phyloP scores from a whole-genome alignment of 2,329 filamentous ascomycete genomes.

The Cladosporium austrohemisphaericum region DNA sequence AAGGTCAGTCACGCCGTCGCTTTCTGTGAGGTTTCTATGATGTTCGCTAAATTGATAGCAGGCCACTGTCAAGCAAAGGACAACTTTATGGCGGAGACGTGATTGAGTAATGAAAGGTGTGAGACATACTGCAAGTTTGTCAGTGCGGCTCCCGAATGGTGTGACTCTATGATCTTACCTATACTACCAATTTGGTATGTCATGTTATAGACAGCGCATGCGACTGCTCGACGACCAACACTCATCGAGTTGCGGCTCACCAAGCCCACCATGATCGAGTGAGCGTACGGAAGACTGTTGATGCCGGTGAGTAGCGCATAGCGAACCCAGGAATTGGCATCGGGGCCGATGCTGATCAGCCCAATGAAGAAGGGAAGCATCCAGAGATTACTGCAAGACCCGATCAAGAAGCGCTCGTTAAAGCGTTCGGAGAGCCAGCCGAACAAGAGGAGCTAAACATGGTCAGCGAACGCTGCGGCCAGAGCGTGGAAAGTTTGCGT shows the following conservation, averaged over 20 bases:
- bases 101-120: no score
- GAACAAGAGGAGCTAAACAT: neutral
- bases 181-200: conserved; percentile 42
- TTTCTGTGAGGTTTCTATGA: no score
- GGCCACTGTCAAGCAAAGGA: no score
- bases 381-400: conserved; percentile 40
- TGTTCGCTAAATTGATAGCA: no score
- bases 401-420: conserved; percentile 51
- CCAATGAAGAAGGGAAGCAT: conserved; percentile 24
- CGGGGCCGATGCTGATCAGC: neutral
- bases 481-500: no score
- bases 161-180: conserved; percentile 19
- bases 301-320: neutral
- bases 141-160: conserved; percentile 18
- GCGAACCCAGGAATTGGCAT: conserved; percentile 19
- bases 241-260: conserved; percentile 35
- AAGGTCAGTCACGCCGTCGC: no score
- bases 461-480: conserved; percentile 35
- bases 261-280: conserved; percentile 40
- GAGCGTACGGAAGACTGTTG: neutral
- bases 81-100: no score
- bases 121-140: no score
- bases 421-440: conserved; percentile 46
- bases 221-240: conserved; percentile 44
- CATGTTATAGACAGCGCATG: conserved; percentile 39